Evolutionary conservation across 257 asterid species (phyloP).

Genomic region (Apocynum venetum): DNA sequence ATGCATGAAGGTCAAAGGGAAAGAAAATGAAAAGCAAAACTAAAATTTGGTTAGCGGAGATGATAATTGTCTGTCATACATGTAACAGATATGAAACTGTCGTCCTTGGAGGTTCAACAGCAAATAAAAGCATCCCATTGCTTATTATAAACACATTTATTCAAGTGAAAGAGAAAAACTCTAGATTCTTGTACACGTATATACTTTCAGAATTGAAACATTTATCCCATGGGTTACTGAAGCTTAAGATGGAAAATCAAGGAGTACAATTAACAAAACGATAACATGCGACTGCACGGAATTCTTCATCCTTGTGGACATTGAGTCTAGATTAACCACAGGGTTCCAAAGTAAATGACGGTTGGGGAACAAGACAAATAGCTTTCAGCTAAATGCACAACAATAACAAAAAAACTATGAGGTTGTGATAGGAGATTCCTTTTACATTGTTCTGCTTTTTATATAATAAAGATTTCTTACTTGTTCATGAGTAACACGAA

Average conservation of each 20-base stretch:
- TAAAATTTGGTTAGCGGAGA: neutral
- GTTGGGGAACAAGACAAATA: too few species aligned
- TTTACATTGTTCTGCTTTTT: neutral
- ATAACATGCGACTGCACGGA: too few species aligned
- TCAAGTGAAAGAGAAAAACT: neutral
- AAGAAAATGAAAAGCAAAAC: neutral
- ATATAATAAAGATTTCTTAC: too few species aligned
- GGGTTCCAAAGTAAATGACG: too few species aligned
- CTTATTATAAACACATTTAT: neutral
- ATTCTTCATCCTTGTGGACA: neutral
- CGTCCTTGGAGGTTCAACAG: too few species aligned
- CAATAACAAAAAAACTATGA: too few species aligned
- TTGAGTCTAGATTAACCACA: too few species aligned
- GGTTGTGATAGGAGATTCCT: neutral
- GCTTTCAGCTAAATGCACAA: too few species aligned
- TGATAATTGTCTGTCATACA: neutral
- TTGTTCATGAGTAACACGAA: too few species aligned
- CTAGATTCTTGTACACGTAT: neutral
- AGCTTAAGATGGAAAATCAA: neutral
- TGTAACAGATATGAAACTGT: too few species aligned
- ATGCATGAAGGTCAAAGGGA: neutral
- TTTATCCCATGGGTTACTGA: neutral
- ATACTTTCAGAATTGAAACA: neutral
- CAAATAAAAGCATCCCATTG: too few species aligned
- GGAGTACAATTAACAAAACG: neutral